Evolutionary conservation across 176 grass and related monocot species (phyloP).

Genomic region (Poa pratensis): DNA sequence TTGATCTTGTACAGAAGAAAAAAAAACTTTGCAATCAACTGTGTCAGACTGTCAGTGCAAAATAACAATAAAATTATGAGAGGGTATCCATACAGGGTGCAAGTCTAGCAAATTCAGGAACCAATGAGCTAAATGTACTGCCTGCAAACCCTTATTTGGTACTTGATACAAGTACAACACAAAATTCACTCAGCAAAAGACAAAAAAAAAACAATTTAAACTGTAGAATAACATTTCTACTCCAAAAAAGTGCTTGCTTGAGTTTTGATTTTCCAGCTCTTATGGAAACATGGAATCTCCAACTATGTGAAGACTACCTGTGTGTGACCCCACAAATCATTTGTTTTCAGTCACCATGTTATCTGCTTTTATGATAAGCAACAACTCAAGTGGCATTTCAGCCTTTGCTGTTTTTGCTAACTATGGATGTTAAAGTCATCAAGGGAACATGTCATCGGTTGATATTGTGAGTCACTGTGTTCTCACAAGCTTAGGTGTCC

Average conservation of each 20-base stretch:
- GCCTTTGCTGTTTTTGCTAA: slow-evolving; percentile 14
- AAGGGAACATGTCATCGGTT: slow-evolving; percentile 25
- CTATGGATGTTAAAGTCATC: slow-evolving; percentile 39
- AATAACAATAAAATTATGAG: slow-evolving; percentile 26
- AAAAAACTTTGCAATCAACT: neutral
- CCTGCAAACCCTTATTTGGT: slow-evolving; percentile 36
- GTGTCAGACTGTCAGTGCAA: neutral
- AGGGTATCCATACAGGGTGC: neutral
- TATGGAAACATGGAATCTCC: slow-evolving; percentile 34
- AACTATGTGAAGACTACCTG: neutral
- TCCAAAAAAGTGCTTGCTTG: slow-evolving; percentile 13
- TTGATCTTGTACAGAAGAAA: neutral
- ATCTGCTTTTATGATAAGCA: slow-evolving; percentile 19
- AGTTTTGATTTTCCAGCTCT: slow-evolving; percentile 33
- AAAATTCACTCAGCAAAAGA: slow-evolving; percentile 25
- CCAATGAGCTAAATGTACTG: neutral
- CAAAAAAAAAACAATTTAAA: slow-evolving; percentile 17
- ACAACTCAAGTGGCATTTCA: slow-evolving; percentile 23
- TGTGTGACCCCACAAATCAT: slow-evolving; percentile 7
- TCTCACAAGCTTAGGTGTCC: slow-evolving; percentile 82
- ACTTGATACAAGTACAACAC: slow-evolving; percentile 22
- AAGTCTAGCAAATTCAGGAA: slow-evolving; percentile 3
- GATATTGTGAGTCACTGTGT: slow-evolving; percentile 59
- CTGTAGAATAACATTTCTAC: slow-evolving; percentile 43
- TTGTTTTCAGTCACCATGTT: slow-evolving; percentile 32